These are phyloP conservation scores for Stagonosporopsis vannaccii DNA, from an alignment of 2,329 filamentous ascomycete genomes.

Conservation along the genomic window DNA sequence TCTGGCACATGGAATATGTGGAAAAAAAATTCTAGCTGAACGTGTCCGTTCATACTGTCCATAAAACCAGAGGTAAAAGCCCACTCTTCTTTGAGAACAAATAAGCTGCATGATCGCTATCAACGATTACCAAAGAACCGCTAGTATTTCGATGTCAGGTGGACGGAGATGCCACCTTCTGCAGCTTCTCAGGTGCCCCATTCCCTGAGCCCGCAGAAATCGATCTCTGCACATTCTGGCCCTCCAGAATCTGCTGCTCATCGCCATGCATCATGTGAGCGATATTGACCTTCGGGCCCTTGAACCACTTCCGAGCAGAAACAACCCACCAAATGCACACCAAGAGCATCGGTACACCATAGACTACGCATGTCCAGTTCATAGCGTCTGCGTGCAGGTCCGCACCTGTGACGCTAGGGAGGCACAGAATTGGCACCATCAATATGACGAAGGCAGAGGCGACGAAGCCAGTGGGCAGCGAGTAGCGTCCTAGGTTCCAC, in stretches of 20 bases:
- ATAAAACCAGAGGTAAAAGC: not conserved
- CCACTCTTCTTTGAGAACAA: not conserved
- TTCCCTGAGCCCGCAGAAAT: not conserved
- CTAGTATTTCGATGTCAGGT: not conserved
- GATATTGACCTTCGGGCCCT: conserved; percentile 73
- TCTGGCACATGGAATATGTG: not conserved
- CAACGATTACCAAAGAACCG: not conserved
- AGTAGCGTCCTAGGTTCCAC: conserved; percentile 70
- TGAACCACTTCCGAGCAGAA: conserved; percentile 72
- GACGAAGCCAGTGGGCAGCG: conserved; percentile 63
- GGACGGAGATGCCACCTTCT: conserved; percentile 3
- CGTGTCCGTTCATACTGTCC: not conserved
- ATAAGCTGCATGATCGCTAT: not conserved
- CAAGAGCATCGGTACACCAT: conserved; percentile 68
- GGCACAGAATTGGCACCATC: conserved; percentile 73
- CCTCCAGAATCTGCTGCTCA: conserved; percentile 51
- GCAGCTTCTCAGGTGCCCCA: conserved; percentile 10
- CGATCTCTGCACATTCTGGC: conserved; percentile 13
- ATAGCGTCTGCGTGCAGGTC: conserved; percentile 63
- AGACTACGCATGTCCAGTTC: conserved; percentile 75
- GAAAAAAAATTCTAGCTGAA: not conserved
- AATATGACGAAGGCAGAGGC: conserved; percentile 68
- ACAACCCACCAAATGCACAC: conserved; percentile 69
- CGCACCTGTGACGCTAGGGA: conserved; percentile 65
- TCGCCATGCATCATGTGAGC: conserved; percentile 61